Percentiles rank a stretch among this genome's conserved stretches.
Evolutionary conservation across 73 alveolate species (phyloP).

Genomic region (Tetrahymena elliotti): DNA sequence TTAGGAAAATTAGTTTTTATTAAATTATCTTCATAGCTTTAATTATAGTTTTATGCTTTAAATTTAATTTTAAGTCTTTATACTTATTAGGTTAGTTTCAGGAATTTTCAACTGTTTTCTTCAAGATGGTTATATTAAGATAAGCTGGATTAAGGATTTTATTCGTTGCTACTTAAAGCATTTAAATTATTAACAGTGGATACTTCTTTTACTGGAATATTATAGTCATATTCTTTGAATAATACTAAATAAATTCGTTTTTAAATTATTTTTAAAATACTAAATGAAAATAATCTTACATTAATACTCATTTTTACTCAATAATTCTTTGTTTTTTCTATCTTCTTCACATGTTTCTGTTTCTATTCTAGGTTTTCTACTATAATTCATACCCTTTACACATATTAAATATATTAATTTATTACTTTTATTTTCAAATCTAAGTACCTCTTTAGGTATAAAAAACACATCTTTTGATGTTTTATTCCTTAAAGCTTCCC

Average conservation of each 20-base stretch:
- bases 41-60: too few species aligned
- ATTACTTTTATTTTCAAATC: neutral
- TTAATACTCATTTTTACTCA: neutral
- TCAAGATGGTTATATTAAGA: neutral
- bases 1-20: neutral
- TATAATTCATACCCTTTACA: neutral
- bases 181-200: neutral
- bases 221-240: neutral
- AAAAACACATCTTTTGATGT: neutral
- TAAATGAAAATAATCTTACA: neutral
- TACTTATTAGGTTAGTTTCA: neutral
- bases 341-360: neutral
- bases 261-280: neutral
- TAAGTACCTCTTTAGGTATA: neutral
- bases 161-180: neutral
- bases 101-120: neutral
- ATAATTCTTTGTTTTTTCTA: neutral
- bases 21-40: neutral
- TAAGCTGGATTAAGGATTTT: neutral
- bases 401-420: neutral
- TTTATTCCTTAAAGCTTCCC: constrained; percentile 47
- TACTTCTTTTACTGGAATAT: neutral
- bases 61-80: neutral
- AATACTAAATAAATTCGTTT: neutral
- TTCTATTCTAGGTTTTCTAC: neutral